phyloP scores from a whole-genome alignment of 163 green algal genomes.

The Chlorella variabilis region DNA sequence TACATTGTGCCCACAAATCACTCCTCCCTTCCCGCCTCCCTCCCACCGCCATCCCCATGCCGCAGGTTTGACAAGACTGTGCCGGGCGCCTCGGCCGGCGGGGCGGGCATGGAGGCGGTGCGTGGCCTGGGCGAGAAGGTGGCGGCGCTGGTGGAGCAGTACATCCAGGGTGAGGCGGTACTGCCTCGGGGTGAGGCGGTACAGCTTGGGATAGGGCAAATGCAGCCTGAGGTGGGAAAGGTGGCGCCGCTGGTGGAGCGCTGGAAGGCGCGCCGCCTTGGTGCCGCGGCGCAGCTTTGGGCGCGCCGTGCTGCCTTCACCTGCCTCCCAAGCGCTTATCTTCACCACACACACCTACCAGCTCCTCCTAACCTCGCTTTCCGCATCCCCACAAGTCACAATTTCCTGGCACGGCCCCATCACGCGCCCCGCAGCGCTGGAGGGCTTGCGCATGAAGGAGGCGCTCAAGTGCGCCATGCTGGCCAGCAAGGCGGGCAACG shows the following conservation, averaged over 20 bases:
- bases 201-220: too few species aligned
- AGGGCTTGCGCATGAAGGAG: slow-evolving; percentile 85
- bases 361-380: too few species aligned
- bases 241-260: too few species aligned
- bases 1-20: too few species aligned
- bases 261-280: too few species aligned
- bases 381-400: too few species aligned
- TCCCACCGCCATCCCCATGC: background rate
- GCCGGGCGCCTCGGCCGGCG: slow-evolving; percentile 44
- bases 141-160: slow-evolving; percentile 53
- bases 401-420: background rate
- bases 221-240: too few species aligned
- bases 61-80: slow-evolving; percentile 66
- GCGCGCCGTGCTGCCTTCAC: too few species aligned
- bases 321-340: background rate
- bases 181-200: background rate
- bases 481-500: slow-evolving; percentile 86
- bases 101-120: slow-evolving; percentile 50
- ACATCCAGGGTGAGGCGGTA: slow-evolving; percentile 57
- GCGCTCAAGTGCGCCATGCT: slow-evolving; percentile 85
- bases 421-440: slow-evolving; percentile 36
- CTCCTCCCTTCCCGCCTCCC: background rate
- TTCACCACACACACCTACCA: too few species aligned
- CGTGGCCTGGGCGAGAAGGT: slow-evolving; percentile 63
- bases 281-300: too few species aligned